Conservation (phyloP, 2,329 filamentous ascomycete genomes). For the Penicillium sp. region DNA sequence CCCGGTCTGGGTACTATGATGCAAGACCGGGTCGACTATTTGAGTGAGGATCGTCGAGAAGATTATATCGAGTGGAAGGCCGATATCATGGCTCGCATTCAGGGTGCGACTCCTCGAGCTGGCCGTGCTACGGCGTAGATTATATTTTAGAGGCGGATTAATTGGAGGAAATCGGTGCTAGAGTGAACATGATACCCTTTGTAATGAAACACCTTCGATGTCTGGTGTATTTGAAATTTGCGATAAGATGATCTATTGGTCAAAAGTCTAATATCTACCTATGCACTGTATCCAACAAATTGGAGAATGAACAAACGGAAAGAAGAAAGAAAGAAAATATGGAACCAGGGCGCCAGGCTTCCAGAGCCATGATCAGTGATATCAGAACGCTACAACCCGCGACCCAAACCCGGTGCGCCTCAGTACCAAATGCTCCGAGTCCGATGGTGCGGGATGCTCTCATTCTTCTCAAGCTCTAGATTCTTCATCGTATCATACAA, state of each 20-base stretch:
- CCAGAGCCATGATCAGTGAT: conserved; percentile 9
- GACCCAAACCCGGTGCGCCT: conserved; percentile 12
- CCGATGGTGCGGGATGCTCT: conserved; percentile 75
- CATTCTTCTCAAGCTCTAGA: conserved; percentile 64
- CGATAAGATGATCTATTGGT: background rate
- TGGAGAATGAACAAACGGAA: background rate
- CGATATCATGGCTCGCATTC: conserved; percentile 45
- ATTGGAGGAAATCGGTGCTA: conserved; percentile 9
- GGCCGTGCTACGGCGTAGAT: conserved; percentile 20
- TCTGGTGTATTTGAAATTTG: background rate
- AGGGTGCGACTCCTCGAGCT: conserved; percentile 34
- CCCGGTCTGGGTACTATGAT: conserved; percentile 56
- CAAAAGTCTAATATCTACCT: background rate
- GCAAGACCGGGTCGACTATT: conserved; percentile 52
- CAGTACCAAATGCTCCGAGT: conserved; percentile 96
- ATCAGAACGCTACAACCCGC: conserved; percentile 3
- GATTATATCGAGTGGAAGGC: conserved; percentile 51
- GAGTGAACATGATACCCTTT: conserved; percentile 28
- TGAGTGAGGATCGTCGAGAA: conserved; percentile 49
- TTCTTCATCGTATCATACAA: conserved; percentile 94
- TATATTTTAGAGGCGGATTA: background rate
- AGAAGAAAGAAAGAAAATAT: background rate
- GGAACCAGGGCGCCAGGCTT: conserved; percentile 4
- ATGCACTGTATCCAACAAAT: conserved; percentile 1
- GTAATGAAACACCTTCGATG: conserved; percentile 8